Evolutionary conservation across 179 eudicot genomes (phyloP).

Genomic region (Beta lomatogona): DNA sequence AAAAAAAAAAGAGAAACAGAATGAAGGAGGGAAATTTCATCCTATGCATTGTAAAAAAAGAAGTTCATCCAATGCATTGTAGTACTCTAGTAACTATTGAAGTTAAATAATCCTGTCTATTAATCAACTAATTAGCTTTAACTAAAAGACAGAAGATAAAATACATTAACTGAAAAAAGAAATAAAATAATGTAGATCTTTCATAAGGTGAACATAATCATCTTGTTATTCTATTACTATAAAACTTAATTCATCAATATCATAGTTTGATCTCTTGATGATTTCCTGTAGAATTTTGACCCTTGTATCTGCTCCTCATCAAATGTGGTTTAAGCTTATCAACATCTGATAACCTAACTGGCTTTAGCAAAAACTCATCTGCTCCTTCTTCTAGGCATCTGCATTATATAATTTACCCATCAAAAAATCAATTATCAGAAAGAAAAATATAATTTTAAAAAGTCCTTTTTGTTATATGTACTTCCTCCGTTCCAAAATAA

Average conservation of each 20-base stretch:
- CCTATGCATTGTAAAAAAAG: too few species aligned
- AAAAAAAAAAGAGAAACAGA: too few species aligned
- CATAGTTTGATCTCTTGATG: neutral
- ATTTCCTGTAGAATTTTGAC: neutral
- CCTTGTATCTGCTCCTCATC: slow-evolving; percentile 25
- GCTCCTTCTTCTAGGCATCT: slow-evolving; percentile 44
- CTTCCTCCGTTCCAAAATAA: too few species aligned
- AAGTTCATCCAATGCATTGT: too few species aligned
- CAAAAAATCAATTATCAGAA: neutral
- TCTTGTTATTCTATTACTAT: neutral
- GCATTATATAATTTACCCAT: neutral
- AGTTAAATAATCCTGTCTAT: too few species aligned
- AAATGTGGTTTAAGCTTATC: slow-evolving; percentile 36
- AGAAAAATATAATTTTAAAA: neutral
- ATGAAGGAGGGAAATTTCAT: too few species aligned
- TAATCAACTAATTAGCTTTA: too few species aligned
- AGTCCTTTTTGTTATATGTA: neutral
- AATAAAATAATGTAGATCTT: neutral
- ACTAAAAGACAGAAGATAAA: neutral
- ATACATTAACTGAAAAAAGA: neutral
- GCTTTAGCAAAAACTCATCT: slow-evolving; percentile 36
- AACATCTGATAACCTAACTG: slow-evolving; percentile 37
- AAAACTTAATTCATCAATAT: neutral
- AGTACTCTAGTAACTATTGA: too few species aligned
- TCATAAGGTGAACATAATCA: neutral